These are phyloP conservation scores for Melaleuca quinquenervia DNA, from an alignment of 345 rosid species.

Conservation along the genomic window DNA sequence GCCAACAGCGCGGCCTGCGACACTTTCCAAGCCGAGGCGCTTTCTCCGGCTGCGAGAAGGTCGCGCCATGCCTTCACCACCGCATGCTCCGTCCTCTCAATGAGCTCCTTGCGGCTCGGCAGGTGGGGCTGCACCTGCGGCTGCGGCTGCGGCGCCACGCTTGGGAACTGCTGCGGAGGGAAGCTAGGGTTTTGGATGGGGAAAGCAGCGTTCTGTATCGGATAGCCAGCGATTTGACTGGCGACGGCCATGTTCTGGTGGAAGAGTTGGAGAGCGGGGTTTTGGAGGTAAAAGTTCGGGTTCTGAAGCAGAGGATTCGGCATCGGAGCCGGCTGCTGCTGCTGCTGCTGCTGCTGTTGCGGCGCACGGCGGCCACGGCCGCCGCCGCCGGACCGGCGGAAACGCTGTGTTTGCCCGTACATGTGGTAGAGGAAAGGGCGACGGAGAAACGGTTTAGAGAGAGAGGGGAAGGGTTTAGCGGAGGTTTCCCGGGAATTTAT, in stretches of 20 bases:
- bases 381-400: conserved; percentile 14
- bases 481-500: background rate
- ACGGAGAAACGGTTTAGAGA: background rate
- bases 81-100: conserved; percentile 28
- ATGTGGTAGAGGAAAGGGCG: background rate
- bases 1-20: conserved; percentile 26
- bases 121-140: conserved; percentile 14
- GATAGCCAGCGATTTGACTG: conserved; percentile 9
- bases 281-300: conserved; percentile 13
- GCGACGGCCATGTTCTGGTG: conserved; percentile 16
- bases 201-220: conserved; percentile 12
- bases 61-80: conserved; percentile 32
- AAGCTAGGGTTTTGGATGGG: conserved; percentile 2
- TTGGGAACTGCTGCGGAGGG: conserved; percentile 4
- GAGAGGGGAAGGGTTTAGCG: too few relatives aligned
- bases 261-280: conserved; percentile 13
- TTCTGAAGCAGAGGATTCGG: background rate
- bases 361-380: conserved; percentile 9
- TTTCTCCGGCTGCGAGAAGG: conserved; percentile 34
- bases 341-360: background rate
- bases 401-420: conserved; percentile 12
- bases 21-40: conserved; percentile 57
- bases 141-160: background rate
- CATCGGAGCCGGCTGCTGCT: background rate
- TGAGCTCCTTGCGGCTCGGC: conserved; percentile 1